phyloP scores from a whole-genome alignment of 164 flowering plant genomes.

The Chimonanthus praecox region DNA sequence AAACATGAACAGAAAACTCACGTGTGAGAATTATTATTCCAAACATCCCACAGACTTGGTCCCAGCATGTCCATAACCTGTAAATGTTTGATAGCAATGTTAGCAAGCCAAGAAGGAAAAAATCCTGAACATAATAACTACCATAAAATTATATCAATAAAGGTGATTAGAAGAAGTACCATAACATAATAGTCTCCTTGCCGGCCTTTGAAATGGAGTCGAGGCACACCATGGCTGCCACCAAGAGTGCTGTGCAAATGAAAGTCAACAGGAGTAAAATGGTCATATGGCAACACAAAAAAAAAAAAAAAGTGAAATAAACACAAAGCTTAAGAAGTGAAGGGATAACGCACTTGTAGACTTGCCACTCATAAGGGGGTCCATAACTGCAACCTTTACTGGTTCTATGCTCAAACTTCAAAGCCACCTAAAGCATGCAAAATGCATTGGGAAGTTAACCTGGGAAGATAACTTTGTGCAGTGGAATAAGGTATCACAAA shows the following conservation, averaged over 20 bases:
- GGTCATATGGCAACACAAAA: conserved; percentile 2
- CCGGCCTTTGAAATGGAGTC: conserved; percentile 76
- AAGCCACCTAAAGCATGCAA: conserved; percentile 50
- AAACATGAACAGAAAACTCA: conserved; percentile 3
- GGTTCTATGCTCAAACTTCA: conserved; percentile 78
- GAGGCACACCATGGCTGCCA: conserved; percentile 88
- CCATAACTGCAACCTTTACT: conserved; percentile 91
- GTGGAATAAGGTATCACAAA: neutral
- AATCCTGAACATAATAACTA: neutral
- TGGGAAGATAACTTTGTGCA: neutral
- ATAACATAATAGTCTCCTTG: conserved; percentile 82
- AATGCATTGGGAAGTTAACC: neutral
- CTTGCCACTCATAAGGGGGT: conserved; percentile 92
- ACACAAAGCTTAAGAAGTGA: neutral
- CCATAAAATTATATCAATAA: too few relatives aligned
- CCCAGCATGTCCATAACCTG: conserved; percentile 99
- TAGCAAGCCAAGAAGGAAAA: neutral
- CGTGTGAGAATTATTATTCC: conserved; percentile 54
- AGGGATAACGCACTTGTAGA: conserved; percentile 51
- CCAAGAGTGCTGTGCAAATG: conserved; percentile 56
- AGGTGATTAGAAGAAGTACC: conserved; percentile 33
- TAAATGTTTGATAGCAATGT: neutral
- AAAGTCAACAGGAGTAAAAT: conserved; percentile 3
- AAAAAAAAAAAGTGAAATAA: neutral
- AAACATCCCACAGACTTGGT: conserved; percentile 95